phyloP scores from a whole-genome alignment of 139 green algal species.

The Medakamo hakoo region DNA sequence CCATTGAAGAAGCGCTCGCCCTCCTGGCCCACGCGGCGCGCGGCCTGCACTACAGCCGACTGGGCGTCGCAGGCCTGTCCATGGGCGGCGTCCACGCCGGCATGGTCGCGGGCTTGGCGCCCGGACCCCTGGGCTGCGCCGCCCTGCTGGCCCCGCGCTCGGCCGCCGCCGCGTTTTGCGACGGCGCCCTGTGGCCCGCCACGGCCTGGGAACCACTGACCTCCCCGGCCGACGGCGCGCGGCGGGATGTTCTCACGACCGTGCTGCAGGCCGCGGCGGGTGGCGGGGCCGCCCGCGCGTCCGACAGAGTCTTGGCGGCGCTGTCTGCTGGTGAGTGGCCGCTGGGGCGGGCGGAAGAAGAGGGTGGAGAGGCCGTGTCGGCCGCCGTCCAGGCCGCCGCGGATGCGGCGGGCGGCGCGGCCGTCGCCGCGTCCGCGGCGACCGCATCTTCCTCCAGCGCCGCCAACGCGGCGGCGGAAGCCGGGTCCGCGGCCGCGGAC shows the following conservation, averaged over 20 bases:
- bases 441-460: constrained; percentile 3
- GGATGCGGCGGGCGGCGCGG: constrained; percentile 4
- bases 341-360: constrained; percentile 11
- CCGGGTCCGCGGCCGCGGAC: constrained; percentile 8
- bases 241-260: not conserved
- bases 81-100: constrained; percentile 80
- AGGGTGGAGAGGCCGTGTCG: not conserved
- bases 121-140: constrained; percentile 29
- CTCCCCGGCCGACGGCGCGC: constrained; percentile 7
- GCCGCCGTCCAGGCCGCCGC: constrained; percentile 10
- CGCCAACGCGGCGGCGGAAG: constrained; percentile 1
- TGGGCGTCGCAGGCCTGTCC: constrained; percentile 53
- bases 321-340: constrained; percentile 1
- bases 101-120: constrained; percentile 62
- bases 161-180: constrained; percentile 54
- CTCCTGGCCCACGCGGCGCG: constrained; percentile 46
- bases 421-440: not conserved
- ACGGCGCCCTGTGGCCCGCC: constrained; percentile 49
- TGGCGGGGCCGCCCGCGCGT: not conserved
- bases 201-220: constrained; percentile 25
- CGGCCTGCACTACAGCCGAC: constrained; percentile 18
- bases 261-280: no score
- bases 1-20: constrained; percentile 60
- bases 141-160: constrained; percentile 59
- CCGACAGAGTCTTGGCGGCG: not conserved